Percentiles rank a stretch among this genome's conserved stretches.
These are phyloP conservation scores for Didymella exigua DNA, from an alignment of 2,329 filamentous ascomycete species.

Conservation along the genomic window DNA sequence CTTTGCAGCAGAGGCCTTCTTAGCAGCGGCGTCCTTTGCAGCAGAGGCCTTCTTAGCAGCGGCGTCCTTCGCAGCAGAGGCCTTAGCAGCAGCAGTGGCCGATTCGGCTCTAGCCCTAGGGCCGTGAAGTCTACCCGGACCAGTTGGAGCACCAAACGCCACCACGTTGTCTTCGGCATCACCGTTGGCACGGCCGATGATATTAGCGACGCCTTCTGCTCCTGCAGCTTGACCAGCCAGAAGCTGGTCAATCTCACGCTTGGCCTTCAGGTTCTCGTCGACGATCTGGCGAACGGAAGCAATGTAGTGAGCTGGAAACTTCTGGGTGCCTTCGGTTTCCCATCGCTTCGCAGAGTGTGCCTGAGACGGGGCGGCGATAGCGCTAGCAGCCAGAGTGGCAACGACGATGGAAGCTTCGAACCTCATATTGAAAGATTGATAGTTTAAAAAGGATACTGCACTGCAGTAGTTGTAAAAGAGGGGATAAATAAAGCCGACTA, in stretches of 20 bases:
- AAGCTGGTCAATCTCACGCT: slow-evolving; percentile 37
- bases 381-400: slow-evolving; percentile 33
- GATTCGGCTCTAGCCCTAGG: too few species aligned
- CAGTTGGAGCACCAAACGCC: too few species aligned
- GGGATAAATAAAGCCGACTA: slow-evolving; percentile 30
- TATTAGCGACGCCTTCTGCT: too few species aligned
- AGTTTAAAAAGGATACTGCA: slow-evolving; percentile 25
- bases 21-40: too few species aligned
- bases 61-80: too few species aligned
- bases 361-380: slow-evolving; percentile 36
- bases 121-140: too few species aligned
- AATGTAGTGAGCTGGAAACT: slow-evolving; percentile 34
- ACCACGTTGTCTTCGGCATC: too few species aligned
- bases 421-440: slow-evolving; percentile 35
- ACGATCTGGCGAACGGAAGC: slow-evolving; percentile 28
- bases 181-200: too few species aligned
- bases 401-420: slow-evolving; percentile 35
- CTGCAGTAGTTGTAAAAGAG: slow-evolving; percentile 31
- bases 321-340: slow-evolving; percentile 27
- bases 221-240: slow-evolving; percentile 24
- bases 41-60: too few species aligned
- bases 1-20: too few species aligned
- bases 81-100: too few species aligned
- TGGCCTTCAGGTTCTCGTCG: slow-evolving; percentile 29
- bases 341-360: slow-evolving; percentile 29